These are phyloP conservation scores for Acorus gramineus DNA, from an alignment of 106 monocot species.

Conservation along the genomic window DNA sequence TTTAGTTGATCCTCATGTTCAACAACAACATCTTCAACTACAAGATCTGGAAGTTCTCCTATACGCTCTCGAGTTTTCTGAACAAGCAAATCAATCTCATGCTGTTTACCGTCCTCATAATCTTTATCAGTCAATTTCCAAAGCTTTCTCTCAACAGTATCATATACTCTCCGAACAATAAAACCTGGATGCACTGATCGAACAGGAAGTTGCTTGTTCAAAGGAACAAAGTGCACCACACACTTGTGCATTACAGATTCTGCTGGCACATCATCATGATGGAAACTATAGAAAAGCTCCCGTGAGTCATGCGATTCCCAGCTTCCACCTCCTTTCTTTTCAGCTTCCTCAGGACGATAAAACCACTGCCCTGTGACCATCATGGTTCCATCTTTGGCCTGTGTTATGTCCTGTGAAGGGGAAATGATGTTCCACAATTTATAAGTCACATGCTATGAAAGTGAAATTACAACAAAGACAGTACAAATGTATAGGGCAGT, in stretches of 20 bases:
- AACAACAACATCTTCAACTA: neutral
- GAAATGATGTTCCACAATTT: neutral
- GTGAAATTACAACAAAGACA: no score
- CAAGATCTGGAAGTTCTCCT: slow-evolving; percentile 6
- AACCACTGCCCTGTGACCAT: slow-evolving; percentile 5
- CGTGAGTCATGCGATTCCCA: neutral
- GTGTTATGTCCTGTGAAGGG: slow-evolving; percentile 2
- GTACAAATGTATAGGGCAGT: no score
- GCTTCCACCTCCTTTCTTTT: slow-evolving; percentile 1
- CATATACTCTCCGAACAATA: slow-evolving; percentile 4
- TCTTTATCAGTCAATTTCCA: slow-evolving; percentile 5
- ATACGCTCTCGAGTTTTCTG: neutral
- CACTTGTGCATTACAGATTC: slow-evolving; percentile 9
- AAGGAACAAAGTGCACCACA: slow-evolving; percentile 4
- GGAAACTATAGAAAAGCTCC: slow-evolving; percentile 5
- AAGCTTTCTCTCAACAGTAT: slow-evolving; percentile 1
- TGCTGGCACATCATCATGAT: slow-evolving; percentile 5
- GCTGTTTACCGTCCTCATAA: neutral
- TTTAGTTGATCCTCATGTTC: neutral
- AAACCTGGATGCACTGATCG: slow-evolving; percentile 3
- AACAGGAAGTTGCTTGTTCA: neutral
- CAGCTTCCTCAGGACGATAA: slow-evolving; percentile 6
- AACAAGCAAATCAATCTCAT: neutral
- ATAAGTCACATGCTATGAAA: neutral
- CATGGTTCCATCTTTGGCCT: neutral